A percentile compares a stretch with the other conserved stretches of the same genome.
Conservation (phyloP, 1,284 basidiomycete species). For the Irpex lacteus region DNA sequence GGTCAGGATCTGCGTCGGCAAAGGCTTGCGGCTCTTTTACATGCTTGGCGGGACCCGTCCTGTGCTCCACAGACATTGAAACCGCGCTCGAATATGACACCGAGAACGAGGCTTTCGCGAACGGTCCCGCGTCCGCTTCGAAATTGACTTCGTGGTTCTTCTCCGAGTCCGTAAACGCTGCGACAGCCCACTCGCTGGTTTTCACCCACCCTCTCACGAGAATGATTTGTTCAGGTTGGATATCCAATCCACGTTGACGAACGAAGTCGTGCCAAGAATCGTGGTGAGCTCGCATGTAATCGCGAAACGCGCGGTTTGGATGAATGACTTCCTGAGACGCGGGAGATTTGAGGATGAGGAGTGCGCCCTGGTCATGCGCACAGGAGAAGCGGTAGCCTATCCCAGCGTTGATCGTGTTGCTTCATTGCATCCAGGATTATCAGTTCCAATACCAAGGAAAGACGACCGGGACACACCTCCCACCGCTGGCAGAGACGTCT, state of each 20-base stretch:
- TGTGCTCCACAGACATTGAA: constrained; percentile 3
- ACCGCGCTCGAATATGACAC: background rate
- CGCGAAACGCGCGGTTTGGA: background rate
- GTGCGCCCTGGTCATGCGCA: constrained; percentile 7
- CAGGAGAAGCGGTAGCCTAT: constrained; percentile 3
- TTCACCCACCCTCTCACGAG: constrained; percentile 10
- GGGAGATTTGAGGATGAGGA: constrained; percentile 3
- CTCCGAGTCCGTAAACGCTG: background rate
- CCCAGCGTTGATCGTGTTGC: background rate
- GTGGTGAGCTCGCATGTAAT: constrained; percentile 8
- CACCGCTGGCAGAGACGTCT: background rate
- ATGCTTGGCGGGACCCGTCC: background rate
- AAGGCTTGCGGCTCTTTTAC: background rate
- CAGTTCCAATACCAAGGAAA: background rate
- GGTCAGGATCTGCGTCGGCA: background rate
- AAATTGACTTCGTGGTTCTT: constrained; percentile 1
- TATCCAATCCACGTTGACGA: background rate
- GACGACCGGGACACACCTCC: background rate
- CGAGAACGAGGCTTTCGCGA: constrained; percentile 6
- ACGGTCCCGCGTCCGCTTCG: background rate
- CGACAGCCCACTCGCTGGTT: constrained; percentile 8
- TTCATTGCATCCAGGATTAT: background rate
- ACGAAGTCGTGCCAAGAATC: constrained; percentile 7
- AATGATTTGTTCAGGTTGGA: constrained; percentile 4
- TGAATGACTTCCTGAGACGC: constrained; percentile 3